Percentiles rank a stretch among this genome's conserved stretches.
These are phyloP conservation scores for Fomitopsis pulvina DNA, from an alignment of 768 basidiomycete species.

Conservation along the genomic window DNA sequence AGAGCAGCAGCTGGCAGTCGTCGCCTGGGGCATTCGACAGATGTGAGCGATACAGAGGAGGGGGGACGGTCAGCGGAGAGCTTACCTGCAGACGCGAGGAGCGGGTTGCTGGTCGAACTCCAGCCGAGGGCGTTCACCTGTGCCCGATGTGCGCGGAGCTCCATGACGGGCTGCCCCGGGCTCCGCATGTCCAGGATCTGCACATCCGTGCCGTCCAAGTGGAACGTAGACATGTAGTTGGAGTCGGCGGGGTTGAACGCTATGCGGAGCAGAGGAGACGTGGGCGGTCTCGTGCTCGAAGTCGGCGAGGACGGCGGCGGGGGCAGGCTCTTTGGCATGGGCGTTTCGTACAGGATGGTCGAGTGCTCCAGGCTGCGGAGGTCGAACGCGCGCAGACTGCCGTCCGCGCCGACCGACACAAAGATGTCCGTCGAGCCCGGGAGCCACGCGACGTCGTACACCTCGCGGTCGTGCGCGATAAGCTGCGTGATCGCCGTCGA, in stretches of 20 bases:
- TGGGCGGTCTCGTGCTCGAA: slow-evolving; percentile 58
- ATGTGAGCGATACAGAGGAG: slow-evolving; percentile 1
- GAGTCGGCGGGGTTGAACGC: slow-evolving; percentile 89
- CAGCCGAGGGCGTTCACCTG: slow-evolving; percentile 86
- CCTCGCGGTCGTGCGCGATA: slow-evolving; percentile 94
- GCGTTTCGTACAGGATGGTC: slow-evolving; percentile 95
- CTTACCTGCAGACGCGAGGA: slow-evolving; percentile 84
- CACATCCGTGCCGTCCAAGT: slow-evolving; percentile 84
- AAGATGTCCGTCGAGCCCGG: slow-evolving; percentile 95
- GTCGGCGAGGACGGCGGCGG: slow-evolving; percentile 53
- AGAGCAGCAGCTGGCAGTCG: slow-evolving; percentile 89
- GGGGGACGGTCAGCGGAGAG: background rate
- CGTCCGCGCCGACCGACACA: slow-evolving; percentile 97
- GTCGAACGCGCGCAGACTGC: slow-evolving; percentile 93
- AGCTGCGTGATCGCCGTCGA: slow-evolving; percentile 92
- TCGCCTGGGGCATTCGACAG: slow-evolving; percentile 50
- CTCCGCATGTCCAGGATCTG: slow-evolving; percentile 96
- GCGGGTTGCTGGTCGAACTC: slow-evolving; percentile 78
- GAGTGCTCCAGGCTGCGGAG: slow-evolving; percentile 95
- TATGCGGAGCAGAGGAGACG: slow-evolving; percentile 78
- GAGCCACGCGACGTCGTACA: slow-evolving; percentile 98
- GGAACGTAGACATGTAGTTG: slow-evolving; percentile 96
- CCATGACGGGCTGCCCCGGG: slow-evolving; percentile 92
- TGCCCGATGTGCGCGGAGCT: slow-evolving; percentile 76
- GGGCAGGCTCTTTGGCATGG: slow-evolving; percentile 66